phyloP scores from a whole-genome alignment of 163 green algal species.

The Prototheca stagnorum region DNA sequence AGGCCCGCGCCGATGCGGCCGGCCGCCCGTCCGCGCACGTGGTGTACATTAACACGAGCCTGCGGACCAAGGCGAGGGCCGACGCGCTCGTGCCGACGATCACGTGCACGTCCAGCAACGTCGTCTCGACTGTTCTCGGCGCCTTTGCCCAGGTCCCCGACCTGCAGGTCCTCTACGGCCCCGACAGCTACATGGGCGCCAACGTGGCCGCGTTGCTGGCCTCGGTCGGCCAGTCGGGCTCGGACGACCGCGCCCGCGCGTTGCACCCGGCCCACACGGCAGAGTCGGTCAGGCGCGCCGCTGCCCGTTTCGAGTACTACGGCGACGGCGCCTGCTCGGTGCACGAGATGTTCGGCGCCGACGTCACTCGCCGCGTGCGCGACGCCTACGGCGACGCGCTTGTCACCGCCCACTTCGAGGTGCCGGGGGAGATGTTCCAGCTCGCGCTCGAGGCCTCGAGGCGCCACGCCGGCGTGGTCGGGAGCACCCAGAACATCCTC shows the following conservation, averaged over 20 bases:
- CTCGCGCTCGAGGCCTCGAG: conserved; percentile 73
- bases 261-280: conserved; percentile 57
- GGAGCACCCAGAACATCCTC: conserved; percentile 92
- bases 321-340: conserved; percentile 85
- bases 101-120: conserved; percentile 97
- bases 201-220: conserved; percentile 82
- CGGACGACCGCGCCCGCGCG: conserved; percentile 45
- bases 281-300: conserved; percentile 40
- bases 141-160: conserved; percentile 54
- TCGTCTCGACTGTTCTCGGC: conserved; percentile 89
- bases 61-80: conserved; percentile 82
- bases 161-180: conserved; percentile 85
- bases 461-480: conserved; percentile 77
- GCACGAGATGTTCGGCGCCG: conserved; percentile 92
- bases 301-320: conserved; percentile 78
- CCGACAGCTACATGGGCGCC: conserved; percentile 96
- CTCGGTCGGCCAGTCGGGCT: conserved; percentile 32
- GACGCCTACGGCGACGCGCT: conserved; percentile 78
- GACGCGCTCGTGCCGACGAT: conserved; percentile 84
- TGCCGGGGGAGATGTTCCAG: conserved; percentile 91
- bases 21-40: conserved; percentile 38
- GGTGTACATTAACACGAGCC: conserved; percentile 98
- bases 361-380: conserved; percentile 38
- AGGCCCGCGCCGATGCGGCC: conserved; percentile 17
- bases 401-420: conserved; percentile 93